Evolutionary conservation across 202 grass and related monocot species (phyloP), one percentile per base, ranked within the genome.

Genomic region (Setaria viridis): DNA sequence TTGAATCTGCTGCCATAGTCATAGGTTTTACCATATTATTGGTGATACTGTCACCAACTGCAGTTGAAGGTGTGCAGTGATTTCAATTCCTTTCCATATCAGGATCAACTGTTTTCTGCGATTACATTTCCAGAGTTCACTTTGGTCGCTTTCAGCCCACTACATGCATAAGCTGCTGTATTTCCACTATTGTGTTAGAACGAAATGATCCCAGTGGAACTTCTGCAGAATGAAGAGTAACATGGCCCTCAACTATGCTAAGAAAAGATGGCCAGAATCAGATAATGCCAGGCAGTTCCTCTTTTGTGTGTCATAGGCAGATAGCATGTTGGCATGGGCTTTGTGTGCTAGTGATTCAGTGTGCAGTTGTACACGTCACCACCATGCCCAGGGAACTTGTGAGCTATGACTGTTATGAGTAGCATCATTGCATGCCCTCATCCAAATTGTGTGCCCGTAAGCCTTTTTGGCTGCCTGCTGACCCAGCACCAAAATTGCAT

Each of bases 281-380:
- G 66, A 49, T 49, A 50, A 58, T 66, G n/a, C 16, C 49, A 78
- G 56, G 32, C 50, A 30, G 39, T 78, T 33, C 50, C 20, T 37
- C 34, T 54, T 49, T 77, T 30, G 11, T 62, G 13, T 53, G 16
- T 59, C 42, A n/a, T 58, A 10, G 29, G 11, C 43, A 74, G 15
- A 53, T 30, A 54, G 7, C 57, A 65, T 72, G 56, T 80, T 37
- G 25, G 57, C 25, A 25, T 75, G 12, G n/a, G 21, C 34, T 78
- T 19, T 79, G 53, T 80, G 32, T 20, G 72, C 50, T 70, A 21
- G 76, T 75, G 49, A n/a, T 39, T 74, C 49, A 20, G 37, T 78
- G 11, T 46, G 25, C 58, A 67, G 33, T 32, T 83, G 17, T 55
- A 48, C 66, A 65, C 54, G 12, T 14, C 39, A 29, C 75, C 10